These are phyloP conservation scores for Ascochyta viciae-villosae DNA, from an alignment of 2,329 filamentous ascomycete species.

Conservation along the genomic window DNA sequence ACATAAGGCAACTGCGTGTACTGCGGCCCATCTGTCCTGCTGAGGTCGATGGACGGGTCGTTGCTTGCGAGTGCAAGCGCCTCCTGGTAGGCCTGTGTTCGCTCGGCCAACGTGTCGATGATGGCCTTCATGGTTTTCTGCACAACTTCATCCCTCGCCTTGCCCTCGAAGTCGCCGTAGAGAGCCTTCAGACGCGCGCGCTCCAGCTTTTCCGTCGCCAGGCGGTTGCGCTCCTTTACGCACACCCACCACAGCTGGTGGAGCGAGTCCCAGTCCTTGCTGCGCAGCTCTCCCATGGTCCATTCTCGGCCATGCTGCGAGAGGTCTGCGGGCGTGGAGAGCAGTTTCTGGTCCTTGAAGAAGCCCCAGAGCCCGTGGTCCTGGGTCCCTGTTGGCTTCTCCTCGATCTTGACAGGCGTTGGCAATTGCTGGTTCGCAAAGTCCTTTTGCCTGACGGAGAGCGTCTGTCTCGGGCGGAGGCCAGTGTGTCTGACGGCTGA, in stretches of 20 bases:
- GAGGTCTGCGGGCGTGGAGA: constrained; percentile 76
- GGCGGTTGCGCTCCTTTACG: constrained; percentile 85
- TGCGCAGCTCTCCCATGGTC: constrained; percentile 82
- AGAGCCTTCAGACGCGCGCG: constrained; percentile 70
- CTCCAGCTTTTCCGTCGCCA: constrained; percentile 79
- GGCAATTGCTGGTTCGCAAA: constrained; percentile 62
- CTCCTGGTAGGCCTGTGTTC: constrained; percentile 87
- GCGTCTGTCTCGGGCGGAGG: constrained; percentile 66
- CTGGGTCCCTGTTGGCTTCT: constrained; percentile 68
- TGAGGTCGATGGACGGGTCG: constrained; percentile 56
- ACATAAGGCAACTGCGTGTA: constrained; percentile 38
- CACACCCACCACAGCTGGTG: constrained; percentile 95
- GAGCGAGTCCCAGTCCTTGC: constrained; percentile 92
- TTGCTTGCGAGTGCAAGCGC: constrained; percentile 66
- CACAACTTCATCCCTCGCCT: constrained; percentile 71
- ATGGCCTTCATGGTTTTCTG: constrained; percentile 80
- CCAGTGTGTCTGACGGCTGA: constrained; percentile 82
- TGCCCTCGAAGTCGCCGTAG: constrained; percentile 75
- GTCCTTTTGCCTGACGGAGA: constrained; percentile 74
- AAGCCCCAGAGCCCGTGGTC: constrained; percentile 93
- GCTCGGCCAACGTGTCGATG: constrained; percentile 83
- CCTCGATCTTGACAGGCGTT: constrained; percentile 69
- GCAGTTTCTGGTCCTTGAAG: constrained; percentile 73
- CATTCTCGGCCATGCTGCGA: constrained; percentile 77
- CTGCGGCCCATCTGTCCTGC: constrained; percentile 32